Base-by-base conservation (phyloP, 2,329 filamentous ascomycete genomes). In the Neofusicoccum ribis region DNA sequence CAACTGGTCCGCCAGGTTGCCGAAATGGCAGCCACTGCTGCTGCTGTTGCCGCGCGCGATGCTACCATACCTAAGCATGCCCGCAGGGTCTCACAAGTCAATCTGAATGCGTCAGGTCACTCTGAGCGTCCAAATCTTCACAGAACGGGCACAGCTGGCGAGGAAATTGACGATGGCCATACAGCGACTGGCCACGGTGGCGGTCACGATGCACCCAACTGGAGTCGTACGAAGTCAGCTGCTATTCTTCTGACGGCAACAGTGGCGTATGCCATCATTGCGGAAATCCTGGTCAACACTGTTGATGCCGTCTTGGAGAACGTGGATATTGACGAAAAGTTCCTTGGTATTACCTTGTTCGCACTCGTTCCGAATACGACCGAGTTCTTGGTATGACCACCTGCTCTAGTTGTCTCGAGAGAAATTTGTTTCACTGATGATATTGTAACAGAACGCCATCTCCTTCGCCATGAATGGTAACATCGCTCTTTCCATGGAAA, bases 391-490 rank as follows among this genome's bases (percentile, higher is more conserved):
- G 91, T 94, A 84, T 81, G 88, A 79, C 23, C 9, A 8, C 23
- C 7, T 27, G 15, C 7, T 23, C 7, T 11, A 11, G 3, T 23
- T n/a, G 15, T 50, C 34, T 44, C 14, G 37, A 41, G 27, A 31
- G 27, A 31, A 31, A 31, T 14, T 47, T 2, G 12, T 20, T 17
- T 12, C 7, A 15, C 63, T 64, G 20, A 64, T 39, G 7, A n/a
- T 5, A 15, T 39, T 34, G 36, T 23, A 37, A 50, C 66, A 93
- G 89, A 99, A 99, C 78, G 95, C 94, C 76, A 99, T 99, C 66
- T 97, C 93, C 0, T 99, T 99, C 76, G 95, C 95, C 63, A 99
- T 99, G 94, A 98, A 99, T 74, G 95, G 95, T 67, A 99, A 99
- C 77, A 98, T 99, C 77, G 95, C 95, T 0, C 82, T 99, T 17